Evolutionary conservation across 352 stramenopile species (phyloP).

Genomic region (Phytophthora megakarya): DNA sequence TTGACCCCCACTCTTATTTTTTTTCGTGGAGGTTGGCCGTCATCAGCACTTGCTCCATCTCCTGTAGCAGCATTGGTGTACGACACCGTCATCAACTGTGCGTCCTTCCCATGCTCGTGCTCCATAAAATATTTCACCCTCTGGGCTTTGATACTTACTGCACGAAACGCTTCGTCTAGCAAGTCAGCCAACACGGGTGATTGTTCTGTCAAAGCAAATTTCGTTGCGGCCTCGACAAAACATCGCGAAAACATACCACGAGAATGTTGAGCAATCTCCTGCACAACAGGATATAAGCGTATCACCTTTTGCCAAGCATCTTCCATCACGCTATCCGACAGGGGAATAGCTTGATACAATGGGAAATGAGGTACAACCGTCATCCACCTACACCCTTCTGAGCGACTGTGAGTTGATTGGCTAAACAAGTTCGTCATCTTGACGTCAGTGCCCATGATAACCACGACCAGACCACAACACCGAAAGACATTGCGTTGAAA

Average conservation of each 20-base stretch:
- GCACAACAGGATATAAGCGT: neutral
- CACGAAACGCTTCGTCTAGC: neutral
- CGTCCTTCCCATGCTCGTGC: too few relatives aligned
- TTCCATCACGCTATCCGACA: neutral
- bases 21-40: too few relatives aligned
- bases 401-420: too few relatives aligned
- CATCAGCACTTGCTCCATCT: too few relatives aligned
- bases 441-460: conserved; percentile 34
- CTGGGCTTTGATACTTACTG: too few relatives aligned
- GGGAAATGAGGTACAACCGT: conserved; percentile 12
- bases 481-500: conserved; percentile 42
- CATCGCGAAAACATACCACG: conserved; percentile 8
- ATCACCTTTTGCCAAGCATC: neutral
- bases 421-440: conserved; percentile 12
- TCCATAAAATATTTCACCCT: too few relatives aligned
- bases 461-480: conserved; percentile 28
- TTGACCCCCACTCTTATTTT: neutral
- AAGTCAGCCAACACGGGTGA: conserved; percentile 6
- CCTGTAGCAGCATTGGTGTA: conserved; percentile 5
- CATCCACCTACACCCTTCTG: neutral
- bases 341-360: neutral
- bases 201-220: neutral
- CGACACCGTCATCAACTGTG: conserved; percentile 9
- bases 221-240: conserved; percentile 5
- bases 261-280: conserved; percentile 7